Conservation (phyloP, 192 early-diverging fungal genomes). For the Umbelopsis sp. region DNA sequence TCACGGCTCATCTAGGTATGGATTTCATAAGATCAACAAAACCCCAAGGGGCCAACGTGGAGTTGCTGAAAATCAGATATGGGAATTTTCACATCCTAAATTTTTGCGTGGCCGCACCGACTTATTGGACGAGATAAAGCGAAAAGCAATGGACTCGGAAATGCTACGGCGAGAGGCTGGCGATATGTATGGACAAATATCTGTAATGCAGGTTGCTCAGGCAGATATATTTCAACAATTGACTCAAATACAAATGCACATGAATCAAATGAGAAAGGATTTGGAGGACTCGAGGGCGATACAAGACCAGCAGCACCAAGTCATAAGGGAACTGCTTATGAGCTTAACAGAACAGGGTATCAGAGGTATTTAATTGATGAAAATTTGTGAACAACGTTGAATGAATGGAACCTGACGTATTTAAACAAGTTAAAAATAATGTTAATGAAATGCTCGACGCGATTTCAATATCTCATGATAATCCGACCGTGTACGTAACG, state of each 20-base stretch:
- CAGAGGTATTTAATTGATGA: background rate
- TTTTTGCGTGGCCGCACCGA: slow-evolving; percentile 61
- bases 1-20: slow-evolving; percentile 35
- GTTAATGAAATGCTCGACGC: too few species aligned
- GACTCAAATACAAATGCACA: background rate
- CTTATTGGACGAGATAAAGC: slow-evolving; percentile 72
- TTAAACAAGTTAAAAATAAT: too few species aligned
- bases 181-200: slow-evolving; percentile 63
- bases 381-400: too few species aligned
- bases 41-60: slow-evolving; percentile 64
- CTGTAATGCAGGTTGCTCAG: slow-evolving; percentile 65
- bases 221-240: slow-evolving; percentile 62
- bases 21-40: slow-evolving; percentile 79
- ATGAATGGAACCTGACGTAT: too few species aligned
- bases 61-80: slow-evolving; percentile 67
- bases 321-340: background rate
- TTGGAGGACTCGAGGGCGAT: background rate
- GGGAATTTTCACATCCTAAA: slow-evolving; percentile 71
- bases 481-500: too few species aligned
- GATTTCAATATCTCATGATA: too few species aligned
- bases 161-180: slow-evolving; percentile 61
- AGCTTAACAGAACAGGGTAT: background rate
- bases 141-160: slow-evolving; percentile 73
- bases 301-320: background rate
- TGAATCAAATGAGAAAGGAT: background rate